Percentiles rank a stretch among this genome's conserved stretches.
phyloP scores from a whole-genome alignment of 2,329 filamentous ascomycete genomes.

The Neodidymelliopsis sp. region DNA sequence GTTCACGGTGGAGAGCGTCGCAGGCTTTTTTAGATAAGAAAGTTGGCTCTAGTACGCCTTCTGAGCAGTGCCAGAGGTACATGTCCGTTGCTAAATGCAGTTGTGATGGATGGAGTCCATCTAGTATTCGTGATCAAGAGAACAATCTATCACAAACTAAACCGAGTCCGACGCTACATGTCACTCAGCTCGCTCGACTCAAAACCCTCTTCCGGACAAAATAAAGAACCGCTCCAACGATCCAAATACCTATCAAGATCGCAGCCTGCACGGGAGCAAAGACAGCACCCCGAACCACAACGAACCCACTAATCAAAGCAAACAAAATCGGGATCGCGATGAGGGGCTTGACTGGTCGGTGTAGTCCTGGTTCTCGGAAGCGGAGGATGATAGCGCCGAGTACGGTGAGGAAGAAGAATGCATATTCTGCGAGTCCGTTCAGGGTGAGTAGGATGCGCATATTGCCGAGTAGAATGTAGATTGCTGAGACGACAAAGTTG shows the following conservation, averaged over 20 bases:
- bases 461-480: constrained; percentile 68
- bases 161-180: no score
- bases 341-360: constrained; percentile 66
- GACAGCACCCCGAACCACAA: constrained; percentile 45
- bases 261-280: constrained; percentile 45
- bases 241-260: constrained; percentile 42
- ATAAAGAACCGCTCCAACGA: constrained; percentile 31
- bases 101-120: no score
- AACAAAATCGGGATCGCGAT: constrained; percentile 63
- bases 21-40: no score
- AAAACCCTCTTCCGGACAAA: constrained; percentile 14
- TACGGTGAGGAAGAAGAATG: constrained; percentile 71
- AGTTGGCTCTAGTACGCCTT: no score
- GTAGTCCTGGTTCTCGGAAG: constrained; percentile 62
- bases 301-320: constrained; percentile 60
- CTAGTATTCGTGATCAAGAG: no score
- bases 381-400: constrained; percentile 66
- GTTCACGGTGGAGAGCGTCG: no score
- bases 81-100: no score
- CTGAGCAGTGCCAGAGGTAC: no score
- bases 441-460: constrained; percentile 68
- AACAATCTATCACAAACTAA: no score
- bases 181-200: neutral
- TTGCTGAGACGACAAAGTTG: constrained; percentile 51
- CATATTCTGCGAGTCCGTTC: constrained; percentile 55